Percentiles rank a stretch among this genome's conserved stretches.
Conservation (phyloP, 2,329 filamentous ascomycete genomes). For the Leptodontidium sp. region DNA sequence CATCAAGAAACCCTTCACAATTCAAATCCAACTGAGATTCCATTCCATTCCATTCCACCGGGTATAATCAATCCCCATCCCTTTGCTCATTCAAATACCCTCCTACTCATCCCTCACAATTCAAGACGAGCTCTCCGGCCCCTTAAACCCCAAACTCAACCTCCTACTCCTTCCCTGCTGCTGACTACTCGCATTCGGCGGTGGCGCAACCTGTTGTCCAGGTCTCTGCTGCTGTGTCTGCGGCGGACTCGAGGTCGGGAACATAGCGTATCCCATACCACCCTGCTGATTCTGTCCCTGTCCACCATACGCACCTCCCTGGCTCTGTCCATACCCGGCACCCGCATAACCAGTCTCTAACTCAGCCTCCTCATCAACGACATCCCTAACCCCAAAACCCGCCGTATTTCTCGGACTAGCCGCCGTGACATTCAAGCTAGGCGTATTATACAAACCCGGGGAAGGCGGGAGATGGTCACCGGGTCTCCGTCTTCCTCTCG, state of each 20-base stretch:
- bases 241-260: conserved; percentile 4
- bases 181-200: not conserved
- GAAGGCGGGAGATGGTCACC: conserved; percentile 39
- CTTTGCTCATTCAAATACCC: no score
- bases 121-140: not conserved
- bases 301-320: not conserved
- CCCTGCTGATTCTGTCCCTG: conserved; percentile 14
- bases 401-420: conserved; percentile 27
- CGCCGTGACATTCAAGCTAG: conserved; percentile 32
- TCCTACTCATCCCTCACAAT: no score
- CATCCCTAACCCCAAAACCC: conserved; percentile 1
- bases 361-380: conserved; percentile 41
- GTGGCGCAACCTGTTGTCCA: conserved; percentile 12
- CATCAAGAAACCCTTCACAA: no score
- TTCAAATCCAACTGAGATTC: not conserved
- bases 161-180: conserved; percentile 21
- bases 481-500: conserved; percentile 41
- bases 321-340: conserved; percentile 4
- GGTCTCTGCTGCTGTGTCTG: conserved; percentile 7
- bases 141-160: conserved; percentile 29
- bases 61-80: not conserved
- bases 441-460: conserved; percentile 8
- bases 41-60: not conserved
- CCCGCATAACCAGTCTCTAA: conserved; percentile 19
- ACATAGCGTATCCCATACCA: conserved; percentile 23